phyloP scores from a whole-genome alignment of 176 grass and related monocot genomes.

The Elaeis guineensis region DNA sequence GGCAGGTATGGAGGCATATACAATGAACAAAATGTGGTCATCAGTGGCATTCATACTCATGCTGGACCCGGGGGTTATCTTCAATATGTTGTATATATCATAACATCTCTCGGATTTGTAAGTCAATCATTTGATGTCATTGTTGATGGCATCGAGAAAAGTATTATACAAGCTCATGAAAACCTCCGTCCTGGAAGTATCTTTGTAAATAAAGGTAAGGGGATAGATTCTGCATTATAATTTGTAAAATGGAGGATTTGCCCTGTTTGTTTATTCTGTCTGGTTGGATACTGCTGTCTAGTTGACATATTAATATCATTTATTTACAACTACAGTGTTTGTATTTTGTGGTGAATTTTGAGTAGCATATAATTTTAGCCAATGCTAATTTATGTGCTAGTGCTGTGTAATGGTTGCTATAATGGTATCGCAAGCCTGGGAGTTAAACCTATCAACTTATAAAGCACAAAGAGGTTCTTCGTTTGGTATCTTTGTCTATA shows the following conservation, averaged over 20 bases:
- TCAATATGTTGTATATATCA: constrained; percentile 88
- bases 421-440: too few species aligned
- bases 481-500: too few species aligned
- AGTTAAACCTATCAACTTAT: too few species aligned
- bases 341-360: too few species aligned
- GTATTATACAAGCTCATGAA: constrained; percentile 84
- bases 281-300: neutral
- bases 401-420: too few species aligned
- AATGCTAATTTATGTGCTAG: too few species aligned
- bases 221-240: constrained; percentile 1
- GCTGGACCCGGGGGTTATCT: constrained; percentile 96
- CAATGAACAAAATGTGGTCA: constrained; percentile 79
- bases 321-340: too few species aligned
- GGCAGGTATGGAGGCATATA: constrained; percentile 85
- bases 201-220: constrained; percentile 76
- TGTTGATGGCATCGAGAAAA: constrained; percentile 86
- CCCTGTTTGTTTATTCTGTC: neutral
- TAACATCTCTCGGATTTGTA: constrained; percentile 95
- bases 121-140: constrained; percentile 95
- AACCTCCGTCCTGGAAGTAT: constrained; percentile 68
- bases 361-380: too few species aligned
- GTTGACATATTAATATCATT: too few species aligned
- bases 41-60: constrained; percentile 97
- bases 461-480: too few species aligned
- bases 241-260: too few species aligned